Evolutionary conservation across 2,329 filamentous ascomycete genomes (phyloP), one percentile per base, ranked within the genome.

Genomic region (Colletotrichum cordylinicola): DNA sequence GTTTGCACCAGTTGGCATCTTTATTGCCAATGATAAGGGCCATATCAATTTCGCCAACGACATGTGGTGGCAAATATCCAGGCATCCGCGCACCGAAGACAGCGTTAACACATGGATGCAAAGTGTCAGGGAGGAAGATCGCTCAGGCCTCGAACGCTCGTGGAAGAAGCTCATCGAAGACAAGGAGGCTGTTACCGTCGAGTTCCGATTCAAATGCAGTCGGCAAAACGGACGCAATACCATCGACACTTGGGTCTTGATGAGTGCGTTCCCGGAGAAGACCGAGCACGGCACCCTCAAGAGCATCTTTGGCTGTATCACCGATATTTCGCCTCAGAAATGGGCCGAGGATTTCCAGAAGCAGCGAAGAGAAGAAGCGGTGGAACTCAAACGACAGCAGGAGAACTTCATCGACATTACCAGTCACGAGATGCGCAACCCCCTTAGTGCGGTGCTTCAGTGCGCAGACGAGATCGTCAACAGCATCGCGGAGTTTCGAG

Each of bases 311-410:
- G 94, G 94, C 68, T 94, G 93, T 80, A 93, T 98, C 67, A 96
- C 95, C 0, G 95, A 98, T 80, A 98, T 98, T 78, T 95, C 94
- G 21, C 91, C 94, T 70, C 94, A 97, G 82, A 98, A 98, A 82
- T 93, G 93, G 88, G 95, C 95, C 2, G 95, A 98, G 83, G 92
- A 93, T 62, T 92, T 95, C 39, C 94, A 98, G 83, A 95, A 91
- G 79, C 90, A 93, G 60, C 92, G 94, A 74, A 93, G 94, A 80
- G 91, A 96, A 80, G 95, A 97, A 82, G 95, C 95, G 0, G 91
- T 96, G 3, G 94, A 96, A 82, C 88, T 96, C 76, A 97, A 97
- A 83, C 88, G 91, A 29, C 92, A 94, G 77, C 90, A 92, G 78
- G 91, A 92, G 79, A 94, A 94, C 78, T 94, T 94, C 80, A 94